Evolutionary conservation across 2,329 filamentous ascomycete genomes (phyloP).

Genomic region (Bipolaris bicolor): DNA sequence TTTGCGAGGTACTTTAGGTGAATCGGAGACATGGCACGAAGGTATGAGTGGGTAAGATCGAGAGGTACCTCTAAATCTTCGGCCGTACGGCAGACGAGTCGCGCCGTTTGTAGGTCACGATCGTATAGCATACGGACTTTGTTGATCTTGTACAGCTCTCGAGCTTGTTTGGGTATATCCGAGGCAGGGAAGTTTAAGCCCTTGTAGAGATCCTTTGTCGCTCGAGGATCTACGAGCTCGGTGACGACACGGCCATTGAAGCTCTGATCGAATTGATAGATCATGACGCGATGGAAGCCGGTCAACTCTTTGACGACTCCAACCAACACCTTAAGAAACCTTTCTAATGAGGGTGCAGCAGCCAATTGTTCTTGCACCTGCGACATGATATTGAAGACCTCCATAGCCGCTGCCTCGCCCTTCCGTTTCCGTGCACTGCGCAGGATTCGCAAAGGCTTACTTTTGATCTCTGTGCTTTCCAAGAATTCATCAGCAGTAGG

Average conservation of each 20-base stretch:
- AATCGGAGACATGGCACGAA: conserved; percentile 89
- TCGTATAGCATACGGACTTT: conserved; percentile 89
- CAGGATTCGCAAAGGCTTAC: conserved; percentile 77
- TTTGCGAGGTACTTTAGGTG: conserved; percentile 86
- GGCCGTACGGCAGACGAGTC: conserved; percentile 77
- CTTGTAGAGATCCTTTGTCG: conserved; percentile 83
- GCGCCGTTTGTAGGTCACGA: conserved; percentile 76
- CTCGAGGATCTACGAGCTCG: conserved; percentile 79
- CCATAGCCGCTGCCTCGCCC: conserved; percentile 82
- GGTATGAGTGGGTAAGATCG: conserved; percentile 83
- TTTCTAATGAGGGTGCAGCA: conserved; percentile 71
- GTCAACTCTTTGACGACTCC: conserved; percentile 89
- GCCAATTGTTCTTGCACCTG: conserved; percentile 89
- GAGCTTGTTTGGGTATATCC: conserved; percentile 82
- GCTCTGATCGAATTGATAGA: conserved; percentile 84
- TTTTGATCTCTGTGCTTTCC: conserved; percentile 76
- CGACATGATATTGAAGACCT: conserved; percentile 89
- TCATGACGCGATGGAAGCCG: conserved; percentile 89
- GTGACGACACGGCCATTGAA: conserved; percentile 90
- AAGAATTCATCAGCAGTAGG: conserved; percentile 76
- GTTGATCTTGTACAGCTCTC: conserved; percentile 89
- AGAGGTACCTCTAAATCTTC: conserved; percentile 77
- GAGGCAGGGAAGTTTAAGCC: conserved; percentile 87
- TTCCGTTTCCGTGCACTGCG: conserved; percentile 75
- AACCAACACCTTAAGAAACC: conserved; percentile 79